phyloP scores from a whole-genome alignment of 352 stramenopile species.

The Pythium aquatile region DNA sequence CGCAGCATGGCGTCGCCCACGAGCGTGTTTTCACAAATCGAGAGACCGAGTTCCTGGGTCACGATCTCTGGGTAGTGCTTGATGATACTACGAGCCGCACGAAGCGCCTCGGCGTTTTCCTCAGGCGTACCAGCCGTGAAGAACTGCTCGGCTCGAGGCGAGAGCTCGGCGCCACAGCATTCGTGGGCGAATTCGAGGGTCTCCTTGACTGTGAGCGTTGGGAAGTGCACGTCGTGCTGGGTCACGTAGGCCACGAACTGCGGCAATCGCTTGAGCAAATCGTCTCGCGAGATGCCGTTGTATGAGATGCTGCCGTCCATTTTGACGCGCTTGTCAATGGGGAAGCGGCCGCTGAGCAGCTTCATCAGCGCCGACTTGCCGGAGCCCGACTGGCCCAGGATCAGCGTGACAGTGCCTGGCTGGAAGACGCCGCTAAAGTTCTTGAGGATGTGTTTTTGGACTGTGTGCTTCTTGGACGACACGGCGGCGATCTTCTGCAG shows the following conservation, averaged over 20 bases:
- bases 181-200: constrained; percentile 55
- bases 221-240: constrained; percentile 45
- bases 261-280: constrained; percentile 36
- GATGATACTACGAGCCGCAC: constrained; percentile 34
- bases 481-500: not conserved
- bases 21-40: constrained; percentile 55
- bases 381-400: constrained; percentile 49
- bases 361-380: constrained; percentile 60
- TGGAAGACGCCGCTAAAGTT: constrained; percentile 39
- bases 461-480: constrained; percentile 4
- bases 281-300: constrained; percentile 36
- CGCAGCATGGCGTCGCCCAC: constrained; percentile 61
- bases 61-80: constrained; percentile 44
- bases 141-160: constrained; percentile 28
- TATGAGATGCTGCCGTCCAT: constrained; percentile 44
- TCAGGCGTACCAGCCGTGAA: constrained; percentile 35
- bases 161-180: constrained; percentile 42
- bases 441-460: constrained; percentile 7
- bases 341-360: constrained; percentile 46
- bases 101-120: constrained; percentile 45
- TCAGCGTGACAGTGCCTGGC: constrained; percentile 46
- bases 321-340: constrained; percentile 36
- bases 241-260: constrained; percentile 53
- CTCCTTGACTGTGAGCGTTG: constrained; percentile 45
- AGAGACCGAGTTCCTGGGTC: constrained; percentile 47